phyloP scores from a whole-genome alignment of 305 asterid genomes.

The Solanum chacoense region DNA sequence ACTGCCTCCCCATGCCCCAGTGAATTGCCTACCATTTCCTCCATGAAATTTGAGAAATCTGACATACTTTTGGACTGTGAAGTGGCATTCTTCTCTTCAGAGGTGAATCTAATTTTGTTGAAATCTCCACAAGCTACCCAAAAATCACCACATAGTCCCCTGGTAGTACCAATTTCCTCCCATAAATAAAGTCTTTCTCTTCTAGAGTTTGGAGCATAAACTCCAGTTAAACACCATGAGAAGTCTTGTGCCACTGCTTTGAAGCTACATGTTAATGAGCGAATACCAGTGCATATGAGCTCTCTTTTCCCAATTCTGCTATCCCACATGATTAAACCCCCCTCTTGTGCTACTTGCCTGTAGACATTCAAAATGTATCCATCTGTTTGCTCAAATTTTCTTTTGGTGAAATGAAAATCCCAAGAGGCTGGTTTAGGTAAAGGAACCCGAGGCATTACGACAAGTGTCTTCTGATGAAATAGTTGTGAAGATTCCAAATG shows the following conservation, averaged over 20 bases:
- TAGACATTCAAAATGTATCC: not conserved
- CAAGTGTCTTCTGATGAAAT: not conserved
- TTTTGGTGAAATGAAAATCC: not conserved
- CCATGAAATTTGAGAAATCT: not conserved
- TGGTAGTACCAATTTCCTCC: not conserved
- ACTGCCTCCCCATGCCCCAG: not conserved
- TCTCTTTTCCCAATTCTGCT: not conserved
- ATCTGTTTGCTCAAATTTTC: not conserved
- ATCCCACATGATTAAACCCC: not conserved
- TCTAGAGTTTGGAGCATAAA: not conserved
- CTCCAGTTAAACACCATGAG: not conserved
- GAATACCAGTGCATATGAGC: not conserved
- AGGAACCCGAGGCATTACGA: not conserved
- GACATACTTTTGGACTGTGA: not conserved
- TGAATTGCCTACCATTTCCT: not conserved
- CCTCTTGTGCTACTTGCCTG: not conserved
- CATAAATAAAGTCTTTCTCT: not conserved
- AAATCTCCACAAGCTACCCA: not conserved
- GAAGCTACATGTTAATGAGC: not conserved
- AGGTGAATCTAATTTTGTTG: not conserved
- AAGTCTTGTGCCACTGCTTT: not conserved
- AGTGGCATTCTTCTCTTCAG: not conserved
- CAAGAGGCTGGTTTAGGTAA: not conserved
- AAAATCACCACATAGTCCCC: not conserved
- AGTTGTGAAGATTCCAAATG: not conserved